These are phyloP conservation scores for Xanthoceras sorbifolium DNA, from an alignment of 345 rosid species.

Conservation along the genomic window DNA sequence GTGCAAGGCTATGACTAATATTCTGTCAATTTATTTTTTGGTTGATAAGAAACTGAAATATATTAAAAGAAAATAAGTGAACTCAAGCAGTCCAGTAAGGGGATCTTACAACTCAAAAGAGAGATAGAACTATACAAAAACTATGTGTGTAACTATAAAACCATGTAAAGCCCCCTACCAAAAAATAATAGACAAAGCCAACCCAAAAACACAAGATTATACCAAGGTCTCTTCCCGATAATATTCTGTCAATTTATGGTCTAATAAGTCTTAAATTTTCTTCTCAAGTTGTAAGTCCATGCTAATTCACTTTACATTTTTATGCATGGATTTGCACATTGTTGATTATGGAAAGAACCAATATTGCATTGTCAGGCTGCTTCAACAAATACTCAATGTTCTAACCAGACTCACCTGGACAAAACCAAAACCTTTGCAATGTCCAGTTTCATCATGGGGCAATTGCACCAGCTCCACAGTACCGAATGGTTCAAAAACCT, in stretches of 20 bases:
- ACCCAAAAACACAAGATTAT: background rate
- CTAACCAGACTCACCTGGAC: constrained; percentile 65
- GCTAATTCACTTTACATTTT: background rate
- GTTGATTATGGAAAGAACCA: constrained; percentile 3
- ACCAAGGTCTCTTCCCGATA: background rate
- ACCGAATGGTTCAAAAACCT: constrained; percentile 98
- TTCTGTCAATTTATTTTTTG: background rate
- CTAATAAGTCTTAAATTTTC: background rate
- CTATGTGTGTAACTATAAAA: background rate
- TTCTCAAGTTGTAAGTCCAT: background rate
- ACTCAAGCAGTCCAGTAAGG: background rate
- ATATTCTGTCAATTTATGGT: background rate
- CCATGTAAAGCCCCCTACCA: background rate
- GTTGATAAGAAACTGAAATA: background rate
- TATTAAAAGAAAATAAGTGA: background rate
- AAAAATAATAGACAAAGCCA: background rate
- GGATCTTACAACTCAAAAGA: background rate
- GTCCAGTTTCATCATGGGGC: constrained; percentile 86
- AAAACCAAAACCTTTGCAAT: constrained; percentile 95
- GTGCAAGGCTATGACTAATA: background rate
- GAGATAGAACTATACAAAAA: background rate
- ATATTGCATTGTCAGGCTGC: constrained; percentile 8
- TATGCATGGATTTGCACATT: constrained; percentile 1
- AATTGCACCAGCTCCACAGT: constrained; percentile 93
- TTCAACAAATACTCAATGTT: background rate